Evolutionary conservation across 1,284 basidiomycete species (phyloP).

Genomic region (Lignosus rhinocerotis): DNA sequence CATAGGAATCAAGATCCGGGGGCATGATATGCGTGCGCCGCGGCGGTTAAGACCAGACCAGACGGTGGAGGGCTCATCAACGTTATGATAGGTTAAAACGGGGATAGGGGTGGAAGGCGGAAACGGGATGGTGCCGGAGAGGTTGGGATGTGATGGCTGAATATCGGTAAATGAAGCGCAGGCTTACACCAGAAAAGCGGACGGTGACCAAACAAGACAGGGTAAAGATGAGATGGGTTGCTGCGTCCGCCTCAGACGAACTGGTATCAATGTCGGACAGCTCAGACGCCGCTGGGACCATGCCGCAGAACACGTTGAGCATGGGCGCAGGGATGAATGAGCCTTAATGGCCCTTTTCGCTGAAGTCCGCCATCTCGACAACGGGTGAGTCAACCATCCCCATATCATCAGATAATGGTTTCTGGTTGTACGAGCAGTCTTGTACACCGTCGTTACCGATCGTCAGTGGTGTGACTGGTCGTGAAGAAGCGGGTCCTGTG

Average conservation of each 20-base stretch:
- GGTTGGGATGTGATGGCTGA: slow-evolving; percentile 6
- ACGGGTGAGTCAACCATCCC: slow-evolving; percentile 19
- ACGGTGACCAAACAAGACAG: slow-evolving; percentile 19
- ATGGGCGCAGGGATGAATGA: slow-evolving; percentile 6
- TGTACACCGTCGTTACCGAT: slow-evolving; percentile 29
- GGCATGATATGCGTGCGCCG: slow-evolving; percentile 18
- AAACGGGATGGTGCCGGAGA: neutral
- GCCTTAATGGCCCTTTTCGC: slow-evolving; percentile 26
- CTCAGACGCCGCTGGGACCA: neutral
- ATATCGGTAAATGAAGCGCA: slow-evolving; percentile 25
- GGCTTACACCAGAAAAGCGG: slow-evolving; percentile 17
- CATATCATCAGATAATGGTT: slow-evolving; percentile 31
- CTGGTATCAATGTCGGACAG: neutral
- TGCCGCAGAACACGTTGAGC: slow-evolving; percentile 1
- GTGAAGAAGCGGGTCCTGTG: slow-evolving; percentile 42
- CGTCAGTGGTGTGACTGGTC: slow-evolving; percentile 47
- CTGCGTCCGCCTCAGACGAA: slow-evolving; percentile 7
- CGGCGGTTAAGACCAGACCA: slow-evolving; percentile 1
- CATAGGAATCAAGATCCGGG: slow-evolving; percentile 19
- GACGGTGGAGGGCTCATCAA: slow-evolving; percentile 4
- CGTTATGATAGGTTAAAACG: slow-evolving; percentile 10
- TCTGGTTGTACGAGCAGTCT: slow-evolving; percentile 29
- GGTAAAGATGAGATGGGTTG: slow-evolving; percentile 18
- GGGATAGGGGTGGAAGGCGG: slow-evolving; percentile 2
- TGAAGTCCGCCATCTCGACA: slow-evolving; percentile 28